These are phyloP conservation scores for Eucalyptus erythrocorys DNA, from an alignment of 345 rosid genomes.

Conservation along the genomic window DNA sequence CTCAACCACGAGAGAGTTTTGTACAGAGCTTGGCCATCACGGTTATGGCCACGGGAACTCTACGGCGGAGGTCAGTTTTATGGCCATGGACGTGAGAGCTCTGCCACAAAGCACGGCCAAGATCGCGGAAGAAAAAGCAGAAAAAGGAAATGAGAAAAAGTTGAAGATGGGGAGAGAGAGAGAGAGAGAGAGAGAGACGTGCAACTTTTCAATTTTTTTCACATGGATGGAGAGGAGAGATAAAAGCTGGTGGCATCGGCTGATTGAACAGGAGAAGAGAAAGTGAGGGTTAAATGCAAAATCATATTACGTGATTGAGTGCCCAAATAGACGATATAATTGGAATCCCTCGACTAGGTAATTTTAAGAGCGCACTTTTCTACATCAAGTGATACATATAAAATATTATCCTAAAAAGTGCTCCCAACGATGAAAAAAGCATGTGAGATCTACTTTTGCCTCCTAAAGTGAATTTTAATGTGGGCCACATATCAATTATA, in stretches of 20 bases:
- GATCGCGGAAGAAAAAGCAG: not conserved
- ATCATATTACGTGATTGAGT: not conserved
- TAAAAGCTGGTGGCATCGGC: not conserved
- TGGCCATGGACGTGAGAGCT: not conserved
- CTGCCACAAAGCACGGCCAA: not conserved
- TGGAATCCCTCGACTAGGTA: not conserved
- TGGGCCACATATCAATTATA: not conserved
- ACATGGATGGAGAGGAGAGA: not conserved
- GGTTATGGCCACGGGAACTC: not conserved
- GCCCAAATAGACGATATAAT: not conserved
- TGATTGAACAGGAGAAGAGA: not conserved
- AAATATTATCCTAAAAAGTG: not conserved
- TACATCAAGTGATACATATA: not conserved
- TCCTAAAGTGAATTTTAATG: not conserved
- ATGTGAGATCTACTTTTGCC: not conserved
- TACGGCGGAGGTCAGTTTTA: not conserved
- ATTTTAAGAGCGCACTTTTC: not conserved
- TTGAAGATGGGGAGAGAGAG: not conserved
- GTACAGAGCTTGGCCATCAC: not conserved
- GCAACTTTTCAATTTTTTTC: not conserved
- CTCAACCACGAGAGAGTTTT: not conserved
- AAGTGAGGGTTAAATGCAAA: not conserved
- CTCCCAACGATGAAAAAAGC: not conserved
- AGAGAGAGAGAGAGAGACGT: not conserved
- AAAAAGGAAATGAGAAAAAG: not conserved